Evolutionary conservation across 176 grass and related monocot genomes (phyloP), one percentile per base, ranked within the genome.

Genomic region (Aegilops tauschii): DNA sequence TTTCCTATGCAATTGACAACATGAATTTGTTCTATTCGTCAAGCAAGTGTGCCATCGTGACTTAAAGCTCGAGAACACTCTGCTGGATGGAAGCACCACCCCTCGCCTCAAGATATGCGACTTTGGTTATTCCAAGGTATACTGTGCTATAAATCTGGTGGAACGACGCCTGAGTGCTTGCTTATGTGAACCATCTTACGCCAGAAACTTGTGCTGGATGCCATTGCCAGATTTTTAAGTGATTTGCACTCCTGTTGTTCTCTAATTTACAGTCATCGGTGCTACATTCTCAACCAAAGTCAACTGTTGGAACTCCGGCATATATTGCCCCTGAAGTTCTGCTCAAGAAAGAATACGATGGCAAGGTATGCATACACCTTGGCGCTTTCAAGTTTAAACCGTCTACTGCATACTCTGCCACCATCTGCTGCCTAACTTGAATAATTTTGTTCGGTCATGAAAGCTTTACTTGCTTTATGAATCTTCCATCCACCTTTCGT

Each of bases 31-130:
- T 49, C 13, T 40, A 42, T 72, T 91, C 80, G 45, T 92, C 40
- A 94, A 97, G 95, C 92, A 97, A 97, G 86, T 92, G 54, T 93
- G 92, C 69, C 92, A 94, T 66, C 95, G 92, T 28, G 95, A 97
- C 76, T 61, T 97, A 28, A 97, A 97, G 88, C 92, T 97, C 3
- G 95, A 97, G 80, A 92, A 91, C 45, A 92, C 92, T 11, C 84
- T 97, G 80, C 83, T 92, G 35, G 87, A 97, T 82, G 94, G 90
- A 47, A 97, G 92, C 47, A 78, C 50, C 4, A 59, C 92, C 40
- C 95, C 95, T 80, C 90, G 92, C 56, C 67, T 94, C 32, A 94
- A 92, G 92, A 92, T 97, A 66, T 97, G 95, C 58, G 92, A 97
- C 86, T 97, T 97, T 79, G 90, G 92, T 61, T 97, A 93, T 88